Percentiles rank a stretch among this genome's conserved stretches.
These are phyloP conservation scores for Nematocida minor DNA, from an alignment of 371 early-diverging fungal species.

Conservation along the genomic window DNA sequence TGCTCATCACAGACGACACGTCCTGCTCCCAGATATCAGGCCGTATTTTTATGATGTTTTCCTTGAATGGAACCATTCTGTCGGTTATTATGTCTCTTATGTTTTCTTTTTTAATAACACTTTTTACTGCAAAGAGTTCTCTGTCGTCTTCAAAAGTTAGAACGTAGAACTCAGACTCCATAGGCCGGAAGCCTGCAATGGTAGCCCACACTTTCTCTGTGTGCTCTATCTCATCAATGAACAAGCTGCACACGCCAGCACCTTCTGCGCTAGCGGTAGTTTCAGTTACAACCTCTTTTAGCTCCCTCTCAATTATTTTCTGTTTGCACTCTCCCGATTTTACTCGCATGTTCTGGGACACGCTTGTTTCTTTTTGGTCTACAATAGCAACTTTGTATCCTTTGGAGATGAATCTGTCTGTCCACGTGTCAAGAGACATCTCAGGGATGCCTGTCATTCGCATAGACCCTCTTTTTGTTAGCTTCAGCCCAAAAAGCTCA, in stretches of 20 bases:
- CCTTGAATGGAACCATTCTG: background rate
- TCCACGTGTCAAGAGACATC: conserved; percentile 84
- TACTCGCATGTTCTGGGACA: conserved; percentile 87
- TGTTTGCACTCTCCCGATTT: conserved; percentile 64
- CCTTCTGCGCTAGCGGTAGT: conserved; percentile 69
- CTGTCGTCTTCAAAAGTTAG: conserved; percentile 73
- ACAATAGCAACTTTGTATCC: conserved; percentile 93
- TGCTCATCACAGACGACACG: background rate
- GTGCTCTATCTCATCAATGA: conserved; percentile 75
- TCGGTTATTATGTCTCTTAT: conserved; percentile 61
- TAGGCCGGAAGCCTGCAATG: conserved; percentile 13
- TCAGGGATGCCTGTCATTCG: conserved; percentile 98
- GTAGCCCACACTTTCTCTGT: conserved; percentile 64
- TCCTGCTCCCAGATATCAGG: conserved; percentile 8
- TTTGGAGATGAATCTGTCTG: conserved; percentile 82
- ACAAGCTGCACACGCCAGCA: conserved; percentile 7
- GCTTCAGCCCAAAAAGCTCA: conserved; percentile 83
- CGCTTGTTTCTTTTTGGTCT: conserved; percentile 90
- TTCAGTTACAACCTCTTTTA: conserved; percentile 81
- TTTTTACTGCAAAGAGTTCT: conserved; percentile 71
- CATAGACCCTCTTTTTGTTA: conserved; percentile 94
- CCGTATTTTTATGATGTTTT: conserved; percentile 63
- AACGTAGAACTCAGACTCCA: conserved; percentile 28
- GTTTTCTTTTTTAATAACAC: conserved; percentile 68
- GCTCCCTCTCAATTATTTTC: conserved; percentile 84